phyloP scores from a whole-genome alignment of 1,284 basidiomycete genomes.

The Pholiota adiposa region DNA sequence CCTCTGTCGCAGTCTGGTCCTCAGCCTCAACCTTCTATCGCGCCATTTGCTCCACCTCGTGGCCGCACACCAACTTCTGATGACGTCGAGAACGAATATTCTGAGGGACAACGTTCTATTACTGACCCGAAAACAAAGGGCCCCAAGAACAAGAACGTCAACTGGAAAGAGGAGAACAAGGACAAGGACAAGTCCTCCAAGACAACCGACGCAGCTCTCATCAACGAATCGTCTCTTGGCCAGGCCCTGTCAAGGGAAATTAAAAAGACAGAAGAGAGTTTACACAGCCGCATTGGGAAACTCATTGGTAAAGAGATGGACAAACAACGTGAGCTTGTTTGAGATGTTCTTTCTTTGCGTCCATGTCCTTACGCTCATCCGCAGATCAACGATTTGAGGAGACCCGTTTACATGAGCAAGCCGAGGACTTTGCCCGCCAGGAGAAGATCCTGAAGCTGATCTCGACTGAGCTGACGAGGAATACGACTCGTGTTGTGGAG shows the following conservation, averaged over 20 bases:
- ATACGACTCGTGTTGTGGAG: constrained; percentile 84
- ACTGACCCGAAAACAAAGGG: constrained; percentile 57
- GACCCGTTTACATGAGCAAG: constrained; percentile 72
- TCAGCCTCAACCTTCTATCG: constrained; percentile 21
- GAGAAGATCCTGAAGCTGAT: constrained; percentile 87
- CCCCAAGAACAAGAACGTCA: constrained; percentile 62
- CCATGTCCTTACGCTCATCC: background rate
- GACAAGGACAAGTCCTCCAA: constrained; percentile 54
- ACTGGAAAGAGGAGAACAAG: constrained; percentile 65
- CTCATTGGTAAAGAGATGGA: constrained; percentile 84
- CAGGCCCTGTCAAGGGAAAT: constrained; percentile 72
- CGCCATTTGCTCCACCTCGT: constrained; percentile 41
- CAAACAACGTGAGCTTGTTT: constrained; percentile 67
- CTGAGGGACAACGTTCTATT: constrained; percentile 47
- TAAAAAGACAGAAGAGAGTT: constrained; percentile 77
- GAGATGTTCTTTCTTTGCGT: constrained; percentile 11
- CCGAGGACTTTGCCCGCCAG: constrained; percentile 78
- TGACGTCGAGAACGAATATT: constrained; percentile 67
- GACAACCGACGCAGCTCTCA: constrained; percentile 42
- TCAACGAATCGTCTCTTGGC: constrained; percentile 56
- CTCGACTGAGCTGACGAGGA: constrained; percentile 81
- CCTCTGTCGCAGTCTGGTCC: constrained; percentile 26
- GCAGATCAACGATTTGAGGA: constrained; percentile 82
- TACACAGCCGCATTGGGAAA: constrained; percentile 73
- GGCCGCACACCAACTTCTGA: constrained; percentile 72